Conservation (phyloP, 2,329 filamentous ascomycete genomes). For the Claviceps sp. region DNA sequence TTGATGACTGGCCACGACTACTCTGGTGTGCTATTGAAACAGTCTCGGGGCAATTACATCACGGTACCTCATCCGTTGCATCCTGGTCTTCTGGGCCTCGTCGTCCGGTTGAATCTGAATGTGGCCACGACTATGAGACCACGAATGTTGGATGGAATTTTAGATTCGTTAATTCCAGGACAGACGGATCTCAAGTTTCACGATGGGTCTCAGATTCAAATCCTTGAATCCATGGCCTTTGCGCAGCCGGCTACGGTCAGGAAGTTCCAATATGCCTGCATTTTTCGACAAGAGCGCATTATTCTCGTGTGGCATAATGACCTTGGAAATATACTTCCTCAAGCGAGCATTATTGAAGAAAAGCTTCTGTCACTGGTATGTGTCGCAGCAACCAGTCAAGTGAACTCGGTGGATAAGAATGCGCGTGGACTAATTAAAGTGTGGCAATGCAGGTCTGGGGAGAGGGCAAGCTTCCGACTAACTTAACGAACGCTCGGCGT, state of each 20-base stretch:
- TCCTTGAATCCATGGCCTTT: conserved; percentile 28
- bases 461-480: conserved; percentile 6
- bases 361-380: conserved; percentile 17
- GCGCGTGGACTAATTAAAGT: background rate
- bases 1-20: conserved; percentile 10
- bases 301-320: conserved; percentile 31
- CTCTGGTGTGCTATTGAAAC: conserved; percentile 24
- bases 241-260: conserved; percentile 25
- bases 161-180: conserved; percentile 24
- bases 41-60: conserved; percentile 26
- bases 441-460: conserved; percentile 14
- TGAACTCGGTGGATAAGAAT: background rate
- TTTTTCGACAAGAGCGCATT: conserved; percentile 27
- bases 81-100: conserved; percentile 25
- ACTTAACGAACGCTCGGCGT: conserved; percentile 8
- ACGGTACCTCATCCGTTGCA: conserved; percentile 26
- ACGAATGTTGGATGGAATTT: conserved; percentile 30
- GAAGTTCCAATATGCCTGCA: conserved; percentile 28
- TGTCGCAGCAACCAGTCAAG: background rate
- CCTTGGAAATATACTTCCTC: conserved; percentile 24
- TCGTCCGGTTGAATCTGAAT: conserved; percentile 29
- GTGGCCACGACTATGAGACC: conserved; percentile 36
- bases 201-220: conserved; percentile 29
- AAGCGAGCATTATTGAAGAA: conserved; percentile 21
- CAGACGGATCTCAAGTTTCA: conserved; percentile 29